Evolutionary conservation across 108 stramenopile species (phyloP).

Genomic region (Fragilaria radians): DNA sequence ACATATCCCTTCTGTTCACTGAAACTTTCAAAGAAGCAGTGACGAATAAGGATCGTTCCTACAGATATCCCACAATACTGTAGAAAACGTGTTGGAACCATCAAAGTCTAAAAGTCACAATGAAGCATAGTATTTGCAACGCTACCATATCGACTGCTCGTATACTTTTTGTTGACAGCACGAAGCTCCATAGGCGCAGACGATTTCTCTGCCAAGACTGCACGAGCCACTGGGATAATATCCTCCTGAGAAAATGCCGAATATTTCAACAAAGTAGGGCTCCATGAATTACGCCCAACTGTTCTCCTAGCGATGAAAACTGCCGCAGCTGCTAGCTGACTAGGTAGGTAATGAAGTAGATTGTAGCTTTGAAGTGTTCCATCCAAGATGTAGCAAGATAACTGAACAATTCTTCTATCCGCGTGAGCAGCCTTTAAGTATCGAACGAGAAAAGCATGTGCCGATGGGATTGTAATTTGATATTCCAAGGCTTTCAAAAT

Average conservation of each 20-base stretch:
- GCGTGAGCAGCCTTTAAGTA: constrained; percentile 93
- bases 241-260: constrained; percentile 79
- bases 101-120: constrained; percentile 29
- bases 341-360: constrained; percentile 85
- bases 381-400: constrained; percentile 90
- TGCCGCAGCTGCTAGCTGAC: constrained; percentile 86
- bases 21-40: too few relatives aligned
- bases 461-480: constrained; percentile 85
- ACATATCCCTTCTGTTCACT: too few relatives aligned
- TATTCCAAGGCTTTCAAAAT: constrained; percentile 87
- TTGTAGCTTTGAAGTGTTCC: constrained; percentile 90
- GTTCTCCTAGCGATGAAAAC: constrained; percentile 85
- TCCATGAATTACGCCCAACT: constrained; percentile 85
- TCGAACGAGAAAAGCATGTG: constrained; percentile 89
- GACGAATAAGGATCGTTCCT: too few relatives aligned
- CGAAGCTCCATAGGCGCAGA: constrained; percentile 48
- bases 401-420: constrained; percentile 82
- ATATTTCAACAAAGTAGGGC: constrained; percentile 85
- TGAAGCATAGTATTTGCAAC: constrained; percentile 57
- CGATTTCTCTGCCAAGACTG: constrained; percentile 51
- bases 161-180: constrained; percentile 87
- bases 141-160: constrained; percentile 62
- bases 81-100: too few relatives aligned
- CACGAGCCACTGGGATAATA: constrained; percentile 66
- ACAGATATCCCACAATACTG: too few relatives aligned